Conservation (phyloP, 176 grass and related monocot genomes). For the Musa beccarii region DNA sequence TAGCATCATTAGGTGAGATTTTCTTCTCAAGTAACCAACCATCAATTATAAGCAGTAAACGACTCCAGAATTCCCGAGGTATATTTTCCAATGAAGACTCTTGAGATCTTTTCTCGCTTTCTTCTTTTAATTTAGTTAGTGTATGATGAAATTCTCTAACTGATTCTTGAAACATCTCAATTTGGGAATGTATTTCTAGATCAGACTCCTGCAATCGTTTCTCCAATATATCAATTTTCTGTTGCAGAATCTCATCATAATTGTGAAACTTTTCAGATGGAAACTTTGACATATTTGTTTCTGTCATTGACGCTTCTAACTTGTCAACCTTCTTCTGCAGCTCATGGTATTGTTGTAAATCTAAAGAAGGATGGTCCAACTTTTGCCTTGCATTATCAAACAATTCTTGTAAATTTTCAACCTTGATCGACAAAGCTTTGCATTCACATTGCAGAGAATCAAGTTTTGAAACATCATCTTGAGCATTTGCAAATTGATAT, state of each 20-base stretch:
- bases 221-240: slow-evolving; percentile 59
- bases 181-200: slow-evolving; percentile 55
- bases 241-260: slow-evolving; percentile 51
- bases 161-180: slow-evolving; percentile 78
- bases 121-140: slow-evolving; percentile 61
- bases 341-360: slow-evolving; percentile 33
- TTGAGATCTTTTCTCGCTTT: slow-evolving; percentile 41
- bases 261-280: slow-evolving; percentile 21
- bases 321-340: slow-evolving; percentile 43
- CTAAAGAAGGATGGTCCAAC: slow-evolving; percentile 34
- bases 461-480: slow-evolving; percentile 49
- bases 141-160: slow-evolving; percentile 69
- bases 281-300: slow-evolving; percentile 37
- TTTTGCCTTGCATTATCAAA: slow-evolving; percentile 41
- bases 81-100: slow-evolving; percentile 40
- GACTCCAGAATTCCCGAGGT: slow-evolving; percentile 73
- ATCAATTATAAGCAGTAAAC: slow-evolving; percentile 65
- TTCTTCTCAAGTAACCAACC: slow-evolving; percentile 94
- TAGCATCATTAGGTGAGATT: slow-evolving; percentile 52
- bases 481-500: slow-evolving; percentile 38
- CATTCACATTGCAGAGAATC: slow-evolving; percentile 35
- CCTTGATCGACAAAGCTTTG: slow-evolving; percentile 44
- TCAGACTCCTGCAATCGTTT: slow-evolving; percentile 51
- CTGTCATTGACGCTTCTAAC: slow-evolving; percentile 34
- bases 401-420: slow-evolving; percentile 49